Evolutionary conservation across 2,329 filamentous ascomycete genomes (phyloP).

Genomic region (Phaeosphaeria sp.): DNA sequence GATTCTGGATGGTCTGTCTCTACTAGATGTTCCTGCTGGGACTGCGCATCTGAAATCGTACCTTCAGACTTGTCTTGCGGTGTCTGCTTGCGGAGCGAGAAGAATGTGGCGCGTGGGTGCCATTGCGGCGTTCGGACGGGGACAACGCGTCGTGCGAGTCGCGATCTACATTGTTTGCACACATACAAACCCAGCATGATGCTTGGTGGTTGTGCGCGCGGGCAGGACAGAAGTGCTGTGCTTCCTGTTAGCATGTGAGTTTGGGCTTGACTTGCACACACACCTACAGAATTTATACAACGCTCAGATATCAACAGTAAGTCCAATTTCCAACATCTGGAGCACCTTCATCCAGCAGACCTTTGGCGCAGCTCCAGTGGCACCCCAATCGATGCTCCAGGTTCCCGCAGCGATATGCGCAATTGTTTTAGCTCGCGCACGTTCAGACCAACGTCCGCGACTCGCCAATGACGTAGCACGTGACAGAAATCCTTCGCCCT

Average conservation of each 20-base stretch:
- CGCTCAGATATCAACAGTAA: background rate
- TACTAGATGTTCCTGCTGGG: constrained; percentile 4
- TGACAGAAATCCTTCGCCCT: constrained; percentile 16
- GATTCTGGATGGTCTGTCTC: constrained; percentile 1
- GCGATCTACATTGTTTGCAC: constrained; percentile 41
- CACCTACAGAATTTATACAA: background rate
- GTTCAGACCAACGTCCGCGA: constrained; percentile 7
- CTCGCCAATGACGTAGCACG: constrained; percentile 28
- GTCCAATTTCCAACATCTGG: background rate
- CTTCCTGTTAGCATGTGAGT: background rate
- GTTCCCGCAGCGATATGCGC: constrained; percentile 1
- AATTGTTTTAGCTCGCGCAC: constrained; percentile 6
- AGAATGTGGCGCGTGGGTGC: constrained; percentile 40
- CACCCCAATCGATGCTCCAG: background rate
- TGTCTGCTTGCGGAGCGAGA: constrained; percentile 30
- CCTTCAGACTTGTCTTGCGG: constrained; percentile 12
- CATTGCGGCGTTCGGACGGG: constrained; percentile 28
- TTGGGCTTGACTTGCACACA: background rate
- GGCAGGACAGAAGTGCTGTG: background rate
- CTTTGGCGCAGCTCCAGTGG: background rate
- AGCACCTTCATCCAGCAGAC: background rate
- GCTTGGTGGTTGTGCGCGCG: constrained; percentile 3
- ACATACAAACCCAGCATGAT: constrained; percentile 43
- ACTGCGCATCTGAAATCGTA: constrained; percentile 10
- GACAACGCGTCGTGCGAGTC: constrained; percentile 22